Base-by-base conservation (phyloP, 805 yeast species). In the Candida berthetii region DNA sequence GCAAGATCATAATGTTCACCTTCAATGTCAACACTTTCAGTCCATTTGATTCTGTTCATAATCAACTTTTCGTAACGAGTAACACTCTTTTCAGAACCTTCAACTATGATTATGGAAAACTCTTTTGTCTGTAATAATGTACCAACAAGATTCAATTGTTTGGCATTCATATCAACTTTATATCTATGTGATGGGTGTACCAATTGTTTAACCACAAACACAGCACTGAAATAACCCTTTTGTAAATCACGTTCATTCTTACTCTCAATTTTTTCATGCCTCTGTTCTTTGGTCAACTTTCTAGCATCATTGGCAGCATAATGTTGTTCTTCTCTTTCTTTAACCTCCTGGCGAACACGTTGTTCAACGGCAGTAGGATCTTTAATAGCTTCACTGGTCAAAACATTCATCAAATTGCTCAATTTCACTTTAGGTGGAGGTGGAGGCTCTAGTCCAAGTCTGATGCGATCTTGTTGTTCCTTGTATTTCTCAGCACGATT, bases 281-380 rank as follows among this genome's bases (percentile, higher is more conserved):
- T 65, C 47, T 82, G 72, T 36, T 84, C 89, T 17, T 72, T 68
- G 0, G 78, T 72, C 22, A 82, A 61, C 52, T 75, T 81, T 29
- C 98, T 68, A 7, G 62, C 76, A 38, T 71, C 70, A 58, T 93
- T 93, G 15, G 58, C 70, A 33, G 60, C 61, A 46, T 74, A 68
- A 62, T 93, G 99, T 32, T 64, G 60, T 13, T 61, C 47, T 28
- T 64, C 66, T 25, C 99, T 68, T 35, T 76, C 74, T 32, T 72
- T 79, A 4, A 88, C 83, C 46, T 90, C 93, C 19, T 66, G 60
- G 35, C 75, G 68, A 0, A 93, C 96, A 39, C 71, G 61, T 59
- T 70, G 68, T 54, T 91, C 99, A 49, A 89, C 82, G 3, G 78
- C 78, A 0, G 98, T 91, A 1, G 99, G 98, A 56, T 93, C 96